A percentile compares a stretch with the other conserved stretches of the same genome.
phyloP scores from a whole-genome alignment of 306 rosid species.

The Coriaria nepalensis region DNA sequence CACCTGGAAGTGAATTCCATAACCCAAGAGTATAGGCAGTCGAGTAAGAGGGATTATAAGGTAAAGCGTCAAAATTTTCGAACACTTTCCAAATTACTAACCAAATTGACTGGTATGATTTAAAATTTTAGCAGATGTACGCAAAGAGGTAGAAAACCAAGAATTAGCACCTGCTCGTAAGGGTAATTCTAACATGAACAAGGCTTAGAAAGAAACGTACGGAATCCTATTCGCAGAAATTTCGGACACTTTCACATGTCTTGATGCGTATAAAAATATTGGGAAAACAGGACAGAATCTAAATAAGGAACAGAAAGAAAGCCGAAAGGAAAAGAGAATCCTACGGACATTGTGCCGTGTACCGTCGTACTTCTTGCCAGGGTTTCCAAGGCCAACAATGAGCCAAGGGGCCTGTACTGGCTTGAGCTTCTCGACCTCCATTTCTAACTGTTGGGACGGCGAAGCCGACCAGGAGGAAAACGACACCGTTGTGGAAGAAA shows the following conservation, averaged over 20 bases:
- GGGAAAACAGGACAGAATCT: background rate
- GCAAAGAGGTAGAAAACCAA: no score
- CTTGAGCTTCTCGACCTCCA: constrained; percentile 5
- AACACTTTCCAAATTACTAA: no score
- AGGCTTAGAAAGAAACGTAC: no score
- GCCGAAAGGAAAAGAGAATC: background rate
- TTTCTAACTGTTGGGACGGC: background rate
- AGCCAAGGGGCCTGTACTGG: constrained; percentile 17
- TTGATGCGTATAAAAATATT: no score
- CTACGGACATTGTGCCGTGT: constrained; percentile 18
- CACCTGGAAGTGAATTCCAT: constrained; percentile 38
- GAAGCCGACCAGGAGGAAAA: constrained; percentile 4
- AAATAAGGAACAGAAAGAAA: background rate
- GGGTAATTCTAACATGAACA: no score
- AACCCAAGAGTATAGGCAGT: background rate
- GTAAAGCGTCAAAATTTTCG: no score
- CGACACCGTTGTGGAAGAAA: constrained; percentile 4
- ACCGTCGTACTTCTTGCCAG: constrained; percentile 15
- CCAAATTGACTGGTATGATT: no score
- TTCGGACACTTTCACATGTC: no score
- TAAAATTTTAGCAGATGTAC: no score
- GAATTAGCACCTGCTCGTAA: no score
- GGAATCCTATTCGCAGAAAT: no score
- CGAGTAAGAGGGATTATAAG: no score
- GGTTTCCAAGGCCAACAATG: constrained; percentile 15